Conservation (phyloP, 2,329 filamentous ascomycete species). For the Colletotrichum tanaceti region DNA sequence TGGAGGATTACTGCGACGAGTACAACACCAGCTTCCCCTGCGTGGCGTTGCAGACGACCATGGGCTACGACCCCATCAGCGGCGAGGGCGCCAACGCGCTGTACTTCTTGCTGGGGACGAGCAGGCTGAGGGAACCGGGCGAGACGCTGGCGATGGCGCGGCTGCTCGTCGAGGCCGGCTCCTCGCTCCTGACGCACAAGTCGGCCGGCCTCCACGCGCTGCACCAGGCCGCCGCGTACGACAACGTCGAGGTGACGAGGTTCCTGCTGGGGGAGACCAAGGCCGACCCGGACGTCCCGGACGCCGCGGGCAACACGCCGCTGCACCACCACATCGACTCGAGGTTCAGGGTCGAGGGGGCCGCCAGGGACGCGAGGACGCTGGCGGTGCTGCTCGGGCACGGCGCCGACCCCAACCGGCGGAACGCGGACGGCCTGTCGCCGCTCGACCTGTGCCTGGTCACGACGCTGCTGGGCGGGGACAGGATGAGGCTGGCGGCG, state of each 20-base stretch:
- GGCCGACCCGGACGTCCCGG: conserved; percentile 7
- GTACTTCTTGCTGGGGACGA: conserved; percentile 32
- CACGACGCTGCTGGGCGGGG: conserved; percentile 7
- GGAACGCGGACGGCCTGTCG: conserved; percentile 16
- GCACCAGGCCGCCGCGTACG: conserved; percentile 30
- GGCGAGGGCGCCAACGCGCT: conserved; percentile 29
- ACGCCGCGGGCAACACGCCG: conserved; percentile 28
- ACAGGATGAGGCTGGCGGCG: conserved; percentile 15
- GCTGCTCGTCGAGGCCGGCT: conserved; percentile 11
- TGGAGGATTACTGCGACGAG: conserved; percentile 34
- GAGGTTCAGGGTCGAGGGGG: conserved; percentile 14
- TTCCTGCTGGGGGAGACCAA: conserved; percentile 5
- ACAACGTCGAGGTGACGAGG: conserved; percentile 11
- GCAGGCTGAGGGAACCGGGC: neutral
- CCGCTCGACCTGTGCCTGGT: conserved; percentile 28
- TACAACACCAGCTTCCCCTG: conserved; percentile 37
- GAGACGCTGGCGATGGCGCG: conserved; percentile 11
- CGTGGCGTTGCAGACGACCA: conserved; percentile 24
- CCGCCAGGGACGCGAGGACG: neutral
- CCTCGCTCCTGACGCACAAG: conserved; percentile 29
- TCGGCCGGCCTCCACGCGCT: conserved; percentile 23
- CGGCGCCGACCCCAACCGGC: conserved; percentile 48
- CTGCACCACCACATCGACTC: conserved; percentile 33
- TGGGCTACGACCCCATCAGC: conserved; percentile 16
- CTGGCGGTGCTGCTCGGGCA: conserved; percentile 44